Percentiles rank a stretch among this genome's conserved stretches.
Conservation (phyloP, 2,329 filamentous ascomycete genomes). For the Nothophoma quercina region DNA sequence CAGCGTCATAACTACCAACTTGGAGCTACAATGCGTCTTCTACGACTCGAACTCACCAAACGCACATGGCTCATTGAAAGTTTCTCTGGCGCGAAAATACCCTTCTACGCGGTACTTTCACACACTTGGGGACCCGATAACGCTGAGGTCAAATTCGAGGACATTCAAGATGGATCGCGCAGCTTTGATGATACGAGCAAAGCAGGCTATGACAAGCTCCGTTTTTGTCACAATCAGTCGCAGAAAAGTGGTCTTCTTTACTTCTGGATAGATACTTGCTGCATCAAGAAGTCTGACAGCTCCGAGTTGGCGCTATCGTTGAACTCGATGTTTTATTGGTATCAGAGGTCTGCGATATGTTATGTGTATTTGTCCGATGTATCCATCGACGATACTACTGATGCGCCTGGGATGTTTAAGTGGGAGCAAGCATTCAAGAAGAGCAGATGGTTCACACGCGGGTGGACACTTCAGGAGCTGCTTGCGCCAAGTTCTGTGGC, state of each 20-base stretch:
- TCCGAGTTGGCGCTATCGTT: background rate
- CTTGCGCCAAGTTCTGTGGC: too few relatives aligned
- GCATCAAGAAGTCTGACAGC: background rate
- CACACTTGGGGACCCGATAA: background rate
- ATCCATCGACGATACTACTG: too few relatives aligned
- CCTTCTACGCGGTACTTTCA: background rate
- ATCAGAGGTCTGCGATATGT: background rate
- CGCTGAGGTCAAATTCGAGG: too few relatives aligned
- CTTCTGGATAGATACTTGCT: constrained; percentile 1
- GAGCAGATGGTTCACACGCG: too few relatives aligned
- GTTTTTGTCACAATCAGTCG: background rate
- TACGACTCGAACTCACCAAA: background rate
- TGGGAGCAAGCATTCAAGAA: too few relatives aligned
- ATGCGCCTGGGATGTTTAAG: too few relatives aligned
- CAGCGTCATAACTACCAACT: too few relatives aligned
- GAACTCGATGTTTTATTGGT: background rate
- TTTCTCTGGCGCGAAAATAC: background rate
- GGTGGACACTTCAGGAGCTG: too few relatives aligned
- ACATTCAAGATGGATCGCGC: too few relatives aligned
- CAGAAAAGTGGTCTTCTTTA: background rate
- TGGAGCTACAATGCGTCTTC: background rate
- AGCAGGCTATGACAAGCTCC: too few relatives aligned
- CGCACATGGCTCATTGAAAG: background rate
- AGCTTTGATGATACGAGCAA: too few relatives aligned
- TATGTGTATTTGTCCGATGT: background rate